These are phyloP conservation scores for Colletotrichum cuscutae DNA, from an alignment of 2,329 filamentous ascomycete species.

Conservation along the genomic window DNA sequence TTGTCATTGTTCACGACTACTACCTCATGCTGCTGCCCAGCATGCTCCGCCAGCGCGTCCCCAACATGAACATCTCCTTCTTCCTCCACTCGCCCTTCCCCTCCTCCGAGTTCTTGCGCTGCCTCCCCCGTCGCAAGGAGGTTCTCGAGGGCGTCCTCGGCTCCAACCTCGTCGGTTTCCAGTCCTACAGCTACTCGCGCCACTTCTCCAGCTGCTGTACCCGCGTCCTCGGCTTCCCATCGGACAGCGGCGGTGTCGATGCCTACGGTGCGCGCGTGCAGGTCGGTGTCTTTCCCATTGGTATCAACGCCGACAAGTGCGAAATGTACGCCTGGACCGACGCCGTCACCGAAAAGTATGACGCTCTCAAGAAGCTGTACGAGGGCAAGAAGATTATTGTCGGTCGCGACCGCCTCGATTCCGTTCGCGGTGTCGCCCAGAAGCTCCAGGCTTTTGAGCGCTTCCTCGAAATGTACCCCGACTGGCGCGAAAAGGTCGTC, in stretches of 20 bases:
- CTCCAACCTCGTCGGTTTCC: conserved; percentile 93
- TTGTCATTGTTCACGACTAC: conserved; percentile 94
- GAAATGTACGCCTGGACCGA: conserved; percentile 79
- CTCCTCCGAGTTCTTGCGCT: conserved; percentile 94
- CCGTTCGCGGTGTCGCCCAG: conserved; percentile 91
- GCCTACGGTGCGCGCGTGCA: conserved; percentile 90
- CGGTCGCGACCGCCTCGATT: conserved; percentile 92
- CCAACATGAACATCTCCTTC: conserved; percentile 93
- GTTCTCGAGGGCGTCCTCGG: conserved; percentile 90
- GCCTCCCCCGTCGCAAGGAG: conserved; percentile 88
- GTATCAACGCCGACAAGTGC: conserved; percentile 87
- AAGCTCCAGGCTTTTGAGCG: conserved; percentile 95
- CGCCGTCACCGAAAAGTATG: conserved; percentile 76
- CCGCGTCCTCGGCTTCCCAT: conserved; percentile 89
- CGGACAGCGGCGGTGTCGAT: conserved; percentile 85
- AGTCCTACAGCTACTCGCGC: conserved; percentile 93
- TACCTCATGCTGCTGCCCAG: conserved; percentile 90
- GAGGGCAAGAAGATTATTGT: conserved; percentile 95
- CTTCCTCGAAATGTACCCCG: conserved; percentile 89
- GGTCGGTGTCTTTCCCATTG: conserved; percentile 93
- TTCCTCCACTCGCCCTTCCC: conserved; percentile 95
- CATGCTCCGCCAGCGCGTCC: conserved; percentile 85
- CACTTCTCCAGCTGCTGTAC: conserved; percentile 97
- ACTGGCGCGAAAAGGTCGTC: conserved; percentile 93
- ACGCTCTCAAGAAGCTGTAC: conserved; percentile 80